Percentiles rank a stretch among this genome's conserved stretches.
Conservation (phyloP, 805 yeast species). For the Yamadazyma phyllophila region DNA sequence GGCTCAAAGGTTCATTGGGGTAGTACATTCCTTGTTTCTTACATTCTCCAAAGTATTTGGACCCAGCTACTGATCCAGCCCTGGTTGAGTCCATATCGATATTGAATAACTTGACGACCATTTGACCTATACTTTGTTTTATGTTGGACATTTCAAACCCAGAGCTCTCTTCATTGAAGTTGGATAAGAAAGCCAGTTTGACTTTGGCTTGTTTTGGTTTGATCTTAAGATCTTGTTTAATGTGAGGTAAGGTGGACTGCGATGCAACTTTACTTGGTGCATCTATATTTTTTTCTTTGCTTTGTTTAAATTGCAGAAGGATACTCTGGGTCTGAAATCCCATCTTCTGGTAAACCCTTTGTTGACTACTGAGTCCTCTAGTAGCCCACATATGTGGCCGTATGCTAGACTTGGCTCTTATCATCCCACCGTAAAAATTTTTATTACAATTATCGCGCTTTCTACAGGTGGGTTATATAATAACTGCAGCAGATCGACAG, state of each 20-base stretch:
- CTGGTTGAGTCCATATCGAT: conserved; percentile 90
- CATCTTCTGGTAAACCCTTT: not conserved
- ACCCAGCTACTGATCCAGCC: conserved; percentile 94
- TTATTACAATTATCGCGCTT: conserved; percentile 6
- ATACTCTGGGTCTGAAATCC: conserved; percentile 11
- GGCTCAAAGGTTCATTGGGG: conserved; percentile 68
- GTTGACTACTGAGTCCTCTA: conserved; percentile 4
- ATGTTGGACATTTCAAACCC: conserved; percentile 33
- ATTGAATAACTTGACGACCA: conserved; percentile 56
- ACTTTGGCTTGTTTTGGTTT: conserved; percentile 35
- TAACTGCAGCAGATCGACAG: not conserved
- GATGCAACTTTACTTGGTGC: conserved; percentile 38
- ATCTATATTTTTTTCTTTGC: conserved; percentile 5
- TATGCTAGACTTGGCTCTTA: not conserved
- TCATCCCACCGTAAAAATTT: conserved; percentile 4
- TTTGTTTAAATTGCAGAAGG: conserved; percentile 5
- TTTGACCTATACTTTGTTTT: conserved; percentile 57
- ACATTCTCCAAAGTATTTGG: conserved; percentile 81
- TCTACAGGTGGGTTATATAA: not conserved
- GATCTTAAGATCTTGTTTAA: conserved; percentile 31
- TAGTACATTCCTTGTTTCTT: conserved; percentile 78
- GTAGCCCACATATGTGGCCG: conserved; percentile 3
- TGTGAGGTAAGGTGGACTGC: conserved; percentile 40
- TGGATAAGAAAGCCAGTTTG: conserved; percentile 40
- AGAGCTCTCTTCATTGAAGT: conserved; percentile 37